Percentiles rank a stretch among this genome's conserved stretches.
Evolutionary conservation across 306 rosid species (phyloP).

Genomic region (Morella rubra): DNA sequence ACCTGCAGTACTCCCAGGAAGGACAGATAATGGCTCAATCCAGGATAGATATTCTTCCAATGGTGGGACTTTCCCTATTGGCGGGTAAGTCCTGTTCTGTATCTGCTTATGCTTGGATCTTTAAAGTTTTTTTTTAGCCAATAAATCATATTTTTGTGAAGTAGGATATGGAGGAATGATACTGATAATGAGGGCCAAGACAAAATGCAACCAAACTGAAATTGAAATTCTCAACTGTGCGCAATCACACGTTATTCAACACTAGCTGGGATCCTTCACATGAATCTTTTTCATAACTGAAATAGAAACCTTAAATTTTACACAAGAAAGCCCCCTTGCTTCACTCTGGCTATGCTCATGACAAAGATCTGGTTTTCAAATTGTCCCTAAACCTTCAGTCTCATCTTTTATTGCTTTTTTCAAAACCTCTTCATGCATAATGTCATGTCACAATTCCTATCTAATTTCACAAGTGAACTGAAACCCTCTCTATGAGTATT

Average conservation of each 20-base stretch:
- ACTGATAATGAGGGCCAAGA: neutral
- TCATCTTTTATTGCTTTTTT: neutral
- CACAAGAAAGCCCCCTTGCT: neutral
- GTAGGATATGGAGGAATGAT: neutral
- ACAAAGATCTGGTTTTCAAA: neutral
- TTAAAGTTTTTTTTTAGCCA: neutral
- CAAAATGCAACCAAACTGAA: neutral
- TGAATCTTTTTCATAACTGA: neutral
- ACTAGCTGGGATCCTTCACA: neutral
- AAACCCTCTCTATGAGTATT: no score
- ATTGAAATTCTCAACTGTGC: neutral
- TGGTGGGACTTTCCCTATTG: conserved; percentile 35
- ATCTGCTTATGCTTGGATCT: conserved; percentile 6
- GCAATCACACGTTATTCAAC: neutral
- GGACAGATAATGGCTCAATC: conserved; percentile 28
- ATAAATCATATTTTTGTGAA: neutral
- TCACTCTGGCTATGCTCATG: neutral
- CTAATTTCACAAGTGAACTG: neutral
- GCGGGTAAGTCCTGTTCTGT: conserved; percentile 52
- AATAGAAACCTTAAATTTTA: neutral
- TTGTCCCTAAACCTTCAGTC: neutral
- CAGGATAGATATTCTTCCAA: conserved; percentile 33
- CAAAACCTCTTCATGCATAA: neutral
- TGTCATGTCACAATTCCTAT: neutral
- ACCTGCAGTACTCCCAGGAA: conserved; percentile 42